These are phyloP conservation scores for Boletus reticulatus DNA, from an alignment of 768 basidiomycete species.

Conservation along the genomic window DNA sequence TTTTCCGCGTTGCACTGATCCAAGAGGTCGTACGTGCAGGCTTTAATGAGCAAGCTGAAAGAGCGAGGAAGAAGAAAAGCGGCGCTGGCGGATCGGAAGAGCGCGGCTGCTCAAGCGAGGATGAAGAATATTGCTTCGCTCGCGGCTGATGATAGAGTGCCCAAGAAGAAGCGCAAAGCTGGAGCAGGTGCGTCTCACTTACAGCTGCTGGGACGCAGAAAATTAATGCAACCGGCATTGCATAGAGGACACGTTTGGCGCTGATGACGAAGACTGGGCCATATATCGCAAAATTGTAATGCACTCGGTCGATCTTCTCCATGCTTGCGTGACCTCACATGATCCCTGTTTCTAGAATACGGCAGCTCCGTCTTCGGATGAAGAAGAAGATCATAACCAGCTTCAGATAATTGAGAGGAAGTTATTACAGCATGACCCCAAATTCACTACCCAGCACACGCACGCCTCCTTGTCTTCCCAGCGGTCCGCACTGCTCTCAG, in stretches of 20 bases:
- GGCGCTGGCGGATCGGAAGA: conserved; percentile 87
- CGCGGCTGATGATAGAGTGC: conserved; percentile 80
- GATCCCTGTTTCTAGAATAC: conserved; percentile 50
- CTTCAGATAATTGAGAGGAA: conserved; percentile 76
- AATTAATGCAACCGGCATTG: conserved; percentile 1
- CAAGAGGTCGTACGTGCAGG: conserved; percentile 37
- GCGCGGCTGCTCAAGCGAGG: conserved; percentile 89
- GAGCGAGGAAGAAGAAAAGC: conserved; percentile 76
- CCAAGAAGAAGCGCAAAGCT: conserved; percentile 83
- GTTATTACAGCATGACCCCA: conserved; percentile 79
- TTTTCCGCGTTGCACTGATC: neutral
- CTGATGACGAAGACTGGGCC: conserved; percentile 94
- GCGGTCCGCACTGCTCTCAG: conserved; percentile 80
- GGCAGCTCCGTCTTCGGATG: conserved; percentile 73
- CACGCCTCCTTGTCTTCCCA: conserved; percentile 74
- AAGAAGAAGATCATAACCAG: conserved; percentile 79
- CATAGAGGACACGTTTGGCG: conserved; percentile 89
- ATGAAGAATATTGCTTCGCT: conserved; percentile 96
- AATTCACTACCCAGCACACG: conserved; percentile 79
- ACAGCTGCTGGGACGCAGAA: neutral
- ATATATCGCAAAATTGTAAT: conserved; percentile 94
- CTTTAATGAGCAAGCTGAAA: conserved; percentile 80
- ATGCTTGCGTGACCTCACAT: neutral
- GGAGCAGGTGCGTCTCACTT: conserved; percentile 56
- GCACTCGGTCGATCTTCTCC: conserved; percentile 16